Evolutionary conservation across 257 asterid species (phyloP).

Genomic region (Solanum chiquidenum): DNA sequence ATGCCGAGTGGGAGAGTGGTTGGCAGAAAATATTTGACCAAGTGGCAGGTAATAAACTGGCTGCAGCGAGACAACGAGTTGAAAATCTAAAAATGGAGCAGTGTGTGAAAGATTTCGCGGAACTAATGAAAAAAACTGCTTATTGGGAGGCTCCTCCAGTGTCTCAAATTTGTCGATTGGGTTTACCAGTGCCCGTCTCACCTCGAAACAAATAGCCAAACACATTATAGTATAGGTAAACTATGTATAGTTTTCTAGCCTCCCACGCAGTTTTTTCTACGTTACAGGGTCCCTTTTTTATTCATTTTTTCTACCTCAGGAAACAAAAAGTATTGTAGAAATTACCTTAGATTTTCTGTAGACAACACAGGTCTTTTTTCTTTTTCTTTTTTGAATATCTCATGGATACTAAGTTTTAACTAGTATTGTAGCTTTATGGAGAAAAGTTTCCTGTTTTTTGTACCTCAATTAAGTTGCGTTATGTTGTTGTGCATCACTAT

Average conservation of each 20-base stretch:
- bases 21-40: slow-evolving; percentile 64
- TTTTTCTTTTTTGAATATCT: neutral
- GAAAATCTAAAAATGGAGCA: slow-evolving; percentile 29
- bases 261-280: neutral
- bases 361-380: neutral
- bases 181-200: slow-evolving; percentile 1
- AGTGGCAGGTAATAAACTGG: slow-evolving; percentile 38
- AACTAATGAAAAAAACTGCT: slow-evolving; percentile 38
- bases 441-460: neutral
- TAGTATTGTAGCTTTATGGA: neutral
- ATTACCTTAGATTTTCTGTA: neutral
- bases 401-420: neutral
- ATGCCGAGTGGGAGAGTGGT: slow-evolving; percentile 56
- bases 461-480: neutral
- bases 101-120: slow-evolving; percentile 51
- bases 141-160: slow-evolving; percentile 60
- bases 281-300: neutral
- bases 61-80: slow-evolving; percentile 31
- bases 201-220: neutral
- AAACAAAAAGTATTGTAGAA: neutral
- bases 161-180: slow-evolving; percentile 46
- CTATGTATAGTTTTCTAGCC: neutral
- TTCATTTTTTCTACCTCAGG: neutral
- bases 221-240: neutral
- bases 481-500: neutral